Base-by-base conservation (phyloP, 1,139 yeast species). In the Pichia sp. region DNA sequence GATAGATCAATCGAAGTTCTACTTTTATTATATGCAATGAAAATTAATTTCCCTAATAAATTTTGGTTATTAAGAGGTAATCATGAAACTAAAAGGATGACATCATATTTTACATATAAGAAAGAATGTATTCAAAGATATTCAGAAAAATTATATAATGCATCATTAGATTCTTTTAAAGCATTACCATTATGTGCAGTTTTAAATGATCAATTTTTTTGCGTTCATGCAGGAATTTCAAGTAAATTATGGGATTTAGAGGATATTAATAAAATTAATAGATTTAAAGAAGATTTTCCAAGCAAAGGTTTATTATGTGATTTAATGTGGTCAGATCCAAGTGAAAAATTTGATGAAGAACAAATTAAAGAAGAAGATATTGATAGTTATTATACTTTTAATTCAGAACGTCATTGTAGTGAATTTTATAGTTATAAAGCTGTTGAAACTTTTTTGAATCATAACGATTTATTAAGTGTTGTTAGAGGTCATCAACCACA, bases 1-100 rank as follows among this genome's bases (percentile, higher is more conserved):
- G 87, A 95, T 26, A 89, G 97, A 95, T 87, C 97, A 8, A 84
- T 95, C 59, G 98, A 92, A 62, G 95, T 90, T 40, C 94, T 96
- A 6, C 69, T 92, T 39, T 71, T 85, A 40, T 72, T 87, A 43
- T 90, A 86, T 61, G 78, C 86, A 16, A 76, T 87, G 66, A 92
- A 92, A 67, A 73, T 89, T 43, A 67, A 85, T 42, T 83, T 73
- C 60, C 98, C 98, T 10, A 58, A 65, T 7, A 69, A 76, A 35
- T 68, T 90, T 45, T 87, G 70, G 65, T 61, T 92, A 50, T 86
- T 92, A 66, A 75, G 98, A 59, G 98, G 98, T 22, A 92, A 92
- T 63, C 98, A 92, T 63, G 98, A 92, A 66, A 86, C 97, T 2
- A 83, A 82, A 58, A 89, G 86, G 58, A 92, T 92, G 98, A 92